A percentile compares a stretch with the other conserved stretches of the same genome.
Evolutionary conservation across 1,284 basidiomycete species (phyloP).

Genomic region (Fomitopsis schrenkii): DNA sequence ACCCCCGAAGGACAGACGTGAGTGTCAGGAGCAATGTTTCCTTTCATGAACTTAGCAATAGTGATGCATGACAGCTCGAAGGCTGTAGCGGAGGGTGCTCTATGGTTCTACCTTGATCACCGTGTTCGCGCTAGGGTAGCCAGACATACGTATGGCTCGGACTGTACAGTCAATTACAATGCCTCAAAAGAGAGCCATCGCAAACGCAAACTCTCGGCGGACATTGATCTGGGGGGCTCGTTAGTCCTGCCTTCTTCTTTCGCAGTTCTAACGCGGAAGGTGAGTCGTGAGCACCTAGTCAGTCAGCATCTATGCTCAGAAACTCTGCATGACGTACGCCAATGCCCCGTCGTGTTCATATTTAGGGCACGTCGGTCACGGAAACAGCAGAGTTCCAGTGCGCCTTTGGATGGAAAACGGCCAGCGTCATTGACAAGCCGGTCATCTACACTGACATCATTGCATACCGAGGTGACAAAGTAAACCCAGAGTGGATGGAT

Average conservation of each 20-base stretch:
- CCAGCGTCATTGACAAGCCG: neutral
- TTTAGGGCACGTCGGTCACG: neutral
- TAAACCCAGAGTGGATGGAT: neutral
- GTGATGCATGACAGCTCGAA: neutral
- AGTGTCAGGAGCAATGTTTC: neutral
- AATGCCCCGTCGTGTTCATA: neutral
- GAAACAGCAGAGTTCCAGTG: neutral
- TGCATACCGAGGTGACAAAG: neutral
- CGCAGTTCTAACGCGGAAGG: neutral
- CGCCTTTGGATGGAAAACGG: neutral
- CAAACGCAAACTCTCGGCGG: neutral
- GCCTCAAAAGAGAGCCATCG: neutral
- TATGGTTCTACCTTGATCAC: neutral
- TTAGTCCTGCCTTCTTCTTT: neutral
- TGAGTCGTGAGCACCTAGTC: neutral
- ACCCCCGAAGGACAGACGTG: neutral
- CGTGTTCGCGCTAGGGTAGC: neutral
- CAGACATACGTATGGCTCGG: neutral
- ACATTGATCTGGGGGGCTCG: neutral
- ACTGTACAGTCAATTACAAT: neutral
- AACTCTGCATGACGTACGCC: no score
- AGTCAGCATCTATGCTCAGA: neutral
- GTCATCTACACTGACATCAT: neutral
- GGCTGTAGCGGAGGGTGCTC: neutral
- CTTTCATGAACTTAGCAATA: slow-evolving; percentile 3